Conservation (phyloP, 2,329 filamentous ascomycete species). For the Aphanoascus verrucosus region DNA sequence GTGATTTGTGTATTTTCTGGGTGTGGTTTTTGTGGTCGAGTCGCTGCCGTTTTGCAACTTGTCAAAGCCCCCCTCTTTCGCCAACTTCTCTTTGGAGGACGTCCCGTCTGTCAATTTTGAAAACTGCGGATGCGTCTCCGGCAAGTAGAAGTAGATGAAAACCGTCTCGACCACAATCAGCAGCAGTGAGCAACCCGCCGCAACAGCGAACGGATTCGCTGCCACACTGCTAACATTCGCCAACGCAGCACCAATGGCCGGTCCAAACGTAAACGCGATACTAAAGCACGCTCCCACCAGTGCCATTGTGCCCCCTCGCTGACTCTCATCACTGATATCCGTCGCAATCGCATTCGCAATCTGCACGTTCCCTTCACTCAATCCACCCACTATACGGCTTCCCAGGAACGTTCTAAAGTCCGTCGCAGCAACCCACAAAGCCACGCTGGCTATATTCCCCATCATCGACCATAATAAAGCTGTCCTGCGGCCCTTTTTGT, state of each 20-base stretch:
- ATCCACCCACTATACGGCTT: constrained; percentile 80
- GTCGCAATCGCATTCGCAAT: constrained; percentile 92
- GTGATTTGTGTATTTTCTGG: constrained; percentile 60
- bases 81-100: constrained; percentile 9
- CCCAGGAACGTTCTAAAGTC: constrained; percentile 94
- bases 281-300: constrained; percentile 94
- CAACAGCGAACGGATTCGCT: constrained; percentile 86
- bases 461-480: constrained; percentile 84
- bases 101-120: constrained; percentile 28
- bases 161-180: constrained; percentile 78
- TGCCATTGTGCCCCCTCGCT: constrained; percentile 85
- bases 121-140: constrained; percentile 65
- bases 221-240: constrained; percentile 66
- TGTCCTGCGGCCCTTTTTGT: constrained; percentile 74
- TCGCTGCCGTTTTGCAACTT: constrained; percentile 9
- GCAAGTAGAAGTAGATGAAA: constrained; percentile 74
- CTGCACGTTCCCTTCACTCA: constrained; percentile 96
- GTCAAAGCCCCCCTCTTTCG: background rate
- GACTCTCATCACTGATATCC: constrained; percentile 79
- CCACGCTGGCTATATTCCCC: constrained; percentile 85
- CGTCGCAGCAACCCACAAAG: constrained; percentile 84
- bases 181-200: constrained; percentile 74
- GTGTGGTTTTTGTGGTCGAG: constrained; percentile 7
- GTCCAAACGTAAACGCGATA: constrained; percentile 92
- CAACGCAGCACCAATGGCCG: constrained; percentile 78